These are phyloP conservation scores for Vitis hybrid DNA, from an alignment of 177 flowering plant genomes.

Conservation along the genomic window DNA sequence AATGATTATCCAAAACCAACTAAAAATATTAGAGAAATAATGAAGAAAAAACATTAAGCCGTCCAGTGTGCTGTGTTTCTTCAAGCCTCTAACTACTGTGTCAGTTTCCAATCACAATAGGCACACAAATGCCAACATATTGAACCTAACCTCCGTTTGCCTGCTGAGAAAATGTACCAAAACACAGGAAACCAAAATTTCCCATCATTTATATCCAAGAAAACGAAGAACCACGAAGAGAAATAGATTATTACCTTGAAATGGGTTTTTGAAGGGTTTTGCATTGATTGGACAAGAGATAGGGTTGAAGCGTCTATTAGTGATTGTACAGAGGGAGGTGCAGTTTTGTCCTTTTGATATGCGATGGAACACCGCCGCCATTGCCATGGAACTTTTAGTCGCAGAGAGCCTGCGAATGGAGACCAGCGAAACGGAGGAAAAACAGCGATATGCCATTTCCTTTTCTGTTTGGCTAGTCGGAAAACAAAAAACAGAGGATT, in stretches of 20 bases:
- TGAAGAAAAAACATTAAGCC: too few species aligned
- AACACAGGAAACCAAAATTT: neutral
- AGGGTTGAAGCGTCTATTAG: slow-evolving; percentile 20
- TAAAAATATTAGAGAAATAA: too few species aligned
- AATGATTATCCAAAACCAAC: too few species aligned
- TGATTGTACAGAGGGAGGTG: slow-evolving; percentile 6
- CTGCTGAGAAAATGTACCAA: neutral
- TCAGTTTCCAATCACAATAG: too few species aligned
- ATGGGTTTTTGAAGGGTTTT: slow-evolving; percentile 19
- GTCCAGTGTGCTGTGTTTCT: too few species aligned
- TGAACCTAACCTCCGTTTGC: neutral
- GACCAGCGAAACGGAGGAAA: neutral
- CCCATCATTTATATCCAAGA: neutral
- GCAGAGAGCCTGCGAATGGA: slow-evolving; percentile 12
- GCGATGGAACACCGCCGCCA: slow-evolving; percentile 23
- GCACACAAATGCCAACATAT: too few species aligned
- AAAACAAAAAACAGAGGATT: neutral
- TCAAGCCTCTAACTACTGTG: too few species aligned
- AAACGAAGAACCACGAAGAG: neutral
- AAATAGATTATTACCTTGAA: slow-evolving; percentile 23
- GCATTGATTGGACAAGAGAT: slow-evolving; percentile 10
- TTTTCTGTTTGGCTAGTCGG: neutral
- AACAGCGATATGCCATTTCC: neutral
- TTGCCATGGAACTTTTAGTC: slow-evolving; percentile 15
- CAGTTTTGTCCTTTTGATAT: slow-evolving; percentile 21